Base-by-base conservation (phyloP, 2,329 filamentous ascomycete species). In the Parasarocladium wereldwijsianum region DNA sequence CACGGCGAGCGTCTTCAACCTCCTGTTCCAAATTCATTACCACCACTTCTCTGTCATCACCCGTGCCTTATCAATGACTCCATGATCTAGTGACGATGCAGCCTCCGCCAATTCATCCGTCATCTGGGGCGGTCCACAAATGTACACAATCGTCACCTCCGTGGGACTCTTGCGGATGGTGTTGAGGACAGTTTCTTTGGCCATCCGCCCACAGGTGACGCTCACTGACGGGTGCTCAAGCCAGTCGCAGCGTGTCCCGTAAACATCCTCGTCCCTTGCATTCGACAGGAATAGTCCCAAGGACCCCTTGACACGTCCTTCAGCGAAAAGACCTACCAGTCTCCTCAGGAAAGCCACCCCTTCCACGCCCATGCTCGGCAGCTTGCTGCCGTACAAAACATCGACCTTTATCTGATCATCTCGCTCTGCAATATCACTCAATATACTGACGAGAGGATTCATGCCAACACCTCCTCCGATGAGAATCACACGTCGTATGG, bases 381-480 rank as follows among this genome's bases (percentile, higher is more conserved):
- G 38, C 34, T 56, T 59, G 15, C 55, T 68, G 3, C 68, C 67
- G 47, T 86, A 86, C 18, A 86, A 40, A 34, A 85, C 59, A 24
- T 61, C 56, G 11, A 82, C 63, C 10, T 67, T 51, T 8, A 50
- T 5, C 4, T 12, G 18, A 5, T 34, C 27, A 8, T 22, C 23
- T n/a, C 32, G 22, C 25, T 54, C 54, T 15, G 60, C 60, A 6
- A 85, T 55, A 36, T 67, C 64, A 11, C 68, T 62, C 28, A 84
- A 55, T 49, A 87, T 87, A 32, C 79, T 82, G 33, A 84, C 67
- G 5, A 87, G 55, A 1, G 82, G 82, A 42, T 92, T 92, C 33
- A 92, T 76, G 1, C 84, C 83, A 14, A 92, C 75, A 2, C 83
- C 84, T 1, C 82, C 83, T 0, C 82, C 83, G 10, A 92, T 62